A percentile compares a stretch with the other conserved stretches of the same genome.
phyloP scores from a whole-genome alignment of 371 early-diverging fungal genomes.

The Fennellomyces sp. region DNA sequence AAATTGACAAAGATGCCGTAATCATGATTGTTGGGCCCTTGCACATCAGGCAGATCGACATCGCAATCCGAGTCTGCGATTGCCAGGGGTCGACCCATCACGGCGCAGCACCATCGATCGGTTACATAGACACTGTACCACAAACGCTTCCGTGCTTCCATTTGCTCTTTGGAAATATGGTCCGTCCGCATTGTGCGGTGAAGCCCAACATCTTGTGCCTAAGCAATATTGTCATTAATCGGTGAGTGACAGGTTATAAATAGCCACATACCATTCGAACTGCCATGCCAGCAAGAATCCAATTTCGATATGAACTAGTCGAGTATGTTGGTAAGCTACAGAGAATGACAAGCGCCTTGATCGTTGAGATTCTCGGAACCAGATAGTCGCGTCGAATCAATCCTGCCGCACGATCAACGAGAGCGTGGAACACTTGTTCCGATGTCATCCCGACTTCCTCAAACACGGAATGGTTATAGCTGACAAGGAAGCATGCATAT shows the following conservation, averaged over 20 bases:
- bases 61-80: conserved; percentile 54
- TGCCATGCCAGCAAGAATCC: conserved; percentile 53
- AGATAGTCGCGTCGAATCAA: conserved; percentile 36
- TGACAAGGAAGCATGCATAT: conserved; percentile 33
- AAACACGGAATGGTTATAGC: conserved; percentile 29
- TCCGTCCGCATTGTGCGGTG: conserved; percentile 32
- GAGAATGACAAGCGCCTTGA: conserved; percentile 45
- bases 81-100: conserved; percentile 48
- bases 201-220: conserved; percentile 49
- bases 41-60: conserved; percentile 37
- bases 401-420: conserved; percentile 27
- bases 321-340: conserved; percentile 41
- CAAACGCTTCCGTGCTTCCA: conserved; percentile 35
- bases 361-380: conserved; percentile 34
- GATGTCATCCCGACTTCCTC: conserved; percentile 22
- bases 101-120: conserved; percentile 49
- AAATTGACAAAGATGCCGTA: conserved; percentile 42
- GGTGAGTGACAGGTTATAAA: neutral
- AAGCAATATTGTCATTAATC: neutral
- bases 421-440: conserved; percentile 29
- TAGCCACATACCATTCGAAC: conserved; percentile 40
- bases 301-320: conserved; percentile 34
- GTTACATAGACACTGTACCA: conserved; percentile 46
- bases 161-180: conserved; percentile 20
- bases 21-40: conserved; percentile 18